Percentiles rank a stretch among this genome's conserved stretches.
These are phyloP conservation scores for Thermothelomyces thermophilus DNA, from an alignment of 2,329 filamentous ascomycete species.

Conservation along the genomic window DNA sequence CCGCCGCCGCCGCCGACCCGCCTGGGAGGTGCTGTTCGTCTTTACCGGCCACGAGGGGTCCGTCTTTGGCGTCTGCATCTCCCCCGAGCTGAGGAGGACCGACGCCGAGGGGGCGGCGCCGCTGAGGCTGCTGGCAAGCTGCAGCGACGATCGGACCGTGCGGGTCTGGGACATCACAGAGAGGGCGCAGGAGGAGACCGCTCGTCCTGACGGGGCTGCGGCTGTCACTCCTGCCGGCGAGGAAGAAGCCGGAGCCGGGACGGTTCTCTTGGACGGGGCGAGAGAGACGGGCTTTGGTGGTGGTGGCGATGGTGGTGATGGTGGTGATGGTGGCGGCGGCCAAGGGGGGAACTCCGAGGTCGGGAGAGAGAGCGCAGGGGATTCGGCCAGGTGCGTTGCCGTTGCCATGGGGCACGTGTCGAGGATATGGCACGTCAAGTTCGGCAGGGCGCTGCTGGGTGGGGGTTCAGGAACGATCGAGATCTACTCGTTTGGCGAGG, in stretches of 20 bases:
- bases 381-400: conserved; percentile 47
- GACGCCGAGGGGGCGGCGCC: too few relatives aligned
- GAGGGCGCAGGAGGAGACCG: neutral
- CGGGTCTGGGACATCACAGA: conserved; percentile 72
- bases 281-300: conserved; percentile 59
- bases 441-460: conserved; percentile 31
- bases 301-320: conserved; percentile 18
- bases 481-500: conserved; percentile 75
- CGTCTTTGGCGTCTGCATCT: conserved; percentile 84
- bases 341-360: conserved; percentile 26
- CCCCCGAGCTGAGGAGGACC: conserved; percentile 39
- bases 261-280: conserved; percentile 28
- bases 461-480: conserved; percentile 11
- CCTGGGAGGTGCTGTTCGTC: conserved; percentile 43
- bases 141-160: conserved; percentile 90
- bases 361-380: conserved; percentile 25
- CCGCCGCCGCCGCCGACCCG: too few relatives aligned
- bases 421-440: conserved; percentile 81
- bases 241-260: conserved; percentile 16
- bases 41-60: conserved; percentile 78
- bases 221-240: conserved; percentile 1
- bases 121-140: conserved; percentile 71
- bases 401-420: conserved; percentile 80
- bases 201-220: too few relatives aligned
- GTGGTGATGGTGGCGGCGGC: neutral